Conservation (phyloP, 2,329 filamentous ascomycete genomes). For the Aspergillus glaucus region DNA sequence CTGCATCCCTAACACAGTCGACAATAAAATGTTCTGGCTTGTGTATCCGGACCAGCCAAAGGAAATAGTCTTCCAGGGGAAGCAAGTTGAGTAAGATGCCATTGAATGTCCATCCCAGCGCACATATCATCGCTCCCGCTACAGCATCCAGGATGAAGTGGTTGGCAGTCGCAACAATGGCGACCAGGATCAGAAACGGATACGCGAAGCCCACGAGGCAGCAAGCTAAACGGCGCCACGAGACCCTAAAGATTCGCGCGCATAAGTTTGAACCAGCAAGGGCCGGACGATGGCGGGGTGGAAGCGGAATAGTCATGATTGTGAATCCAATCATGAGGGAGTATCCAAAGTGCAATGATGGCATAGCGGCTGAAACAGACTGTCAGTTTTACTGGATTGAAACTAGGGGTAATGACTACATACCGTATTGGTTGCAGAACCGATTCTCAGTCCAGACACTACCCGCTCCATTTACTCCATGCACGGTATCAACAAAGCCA, state of each 20-base stretch:
- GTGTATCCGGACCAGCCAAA: slow-evolving; percentile 57
- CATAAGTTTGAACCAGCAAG: slow-evolving; percentile 21
- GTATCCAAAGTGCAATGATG: slow-evolving; percentile 69
- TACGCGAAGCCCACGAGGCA: slow-evolving; percentile 55
- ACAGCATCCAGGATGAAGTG: slow-evolving; percentile 67
- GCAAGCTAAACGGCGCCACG: slow-evolving; percentile 47
- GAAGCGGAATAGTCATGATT: slow-evolving; percentile 59
- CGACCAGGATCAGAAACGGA: slow-evolving; percentile 58
- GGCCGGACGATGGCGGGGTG: slow-evolving; percentile 46
- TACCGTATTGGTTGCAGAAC: slow-evolving; percentile 70
- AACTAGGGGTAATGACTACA: slow-evolving; percentile 16
- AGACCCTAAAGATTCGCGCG: slow-evolving; percentile 33
- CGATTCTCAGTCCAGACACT: slow-evolving; percentile 67
- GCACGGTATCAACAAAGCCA: slow-evolving; percentile 56
- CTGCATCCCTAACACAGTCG: slow-evolving; percentile 12
- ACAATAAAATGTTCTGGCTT: slow-evolving; percentile 46
- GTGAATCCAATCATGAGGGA: slow-evolving; percentile 67
- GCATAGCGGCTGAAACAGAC: slow-evolving; percentile 57
- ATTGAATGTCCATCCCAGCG: slow-evolving; percentile 56
- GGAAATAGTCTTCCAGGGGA: slow-evolving; percentile 61
- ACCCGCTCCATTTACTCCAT: slow-evolving; percentile 52
- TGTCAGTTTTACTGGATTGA: not conserved
- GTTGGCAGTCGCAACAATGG: slow-evolving; percentile 66
- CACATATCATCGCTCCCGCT: slow-evolving; percentile 60
- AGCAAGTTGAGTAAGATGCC: slow-evolving; percentile 56